Evolutionary conservation across 108 stramenopile genomes (phyloP).

Genomic region (Heterococcus sp.): DNA sequence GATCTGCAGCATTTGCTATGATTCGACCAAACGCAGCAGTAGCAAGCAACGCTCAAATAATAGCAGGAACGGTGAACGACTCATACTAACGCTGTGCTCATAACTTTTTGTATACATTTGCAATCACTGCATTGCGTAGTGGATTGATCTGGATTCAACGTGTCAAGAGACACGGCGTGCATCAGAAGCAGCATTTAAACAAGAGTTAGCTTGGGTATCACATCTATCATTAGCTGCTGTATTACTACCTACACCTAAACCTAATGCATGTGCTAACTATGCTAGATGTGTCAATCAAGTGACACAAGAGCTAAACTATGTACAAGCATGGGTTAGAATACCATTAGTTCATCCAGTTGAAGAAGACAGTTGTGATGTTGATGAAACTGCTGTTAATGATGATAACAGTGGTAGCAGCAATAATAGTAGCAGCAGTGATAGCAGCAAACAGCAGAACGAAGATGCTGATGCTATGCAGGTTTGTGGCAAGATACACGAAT

Average conservation of each 20-base stretch:
- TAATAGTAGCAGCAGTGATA: too few relatives aligned
- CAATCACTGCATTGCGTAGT: constrained; percentile 5
- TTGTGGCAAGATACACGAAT: too few relatives aligned
- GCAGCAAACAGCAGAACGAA: too few relatives aligned
- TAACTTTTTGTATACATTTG: constrained; percentile 3
- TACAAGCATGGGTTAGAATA: constrained; percentile 73
- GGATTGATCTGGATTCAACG: constrained; percentile 50
- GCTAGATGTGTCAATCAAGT: constrained; percentile 58
- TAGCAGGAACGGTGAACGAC: not conserved
- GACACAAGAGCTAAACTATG: constrained; percentile 52
- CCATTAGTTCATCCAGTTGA: constrained; percentile 31
- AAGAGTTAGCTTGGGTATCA: constrained; percentile 78
- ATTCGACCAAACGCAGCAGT: not conserved
- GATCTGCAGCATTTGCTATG: not conserved
- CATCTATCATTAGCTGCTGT: constrained; percentile 87
- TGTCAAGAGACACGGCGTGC: constrained; percentile 34
- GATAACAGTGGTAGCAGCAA: not conserved
- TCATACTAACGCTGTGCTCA: constrained; percentile 1
- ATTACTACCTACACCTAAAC: constrained; percentile 66
- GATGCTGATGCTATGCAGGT: too few relatives aligned
- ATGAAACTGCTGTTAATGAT: not conserved
- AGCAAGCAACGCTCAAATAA: not conserved
- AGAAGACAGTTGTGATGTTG: not conserved
- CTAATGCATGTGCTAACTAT: constrained; percentile 54
- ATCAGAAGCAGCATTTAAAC: constrained; percentile 51